phyloP scores from a whole-genome alignment of 1,284 basidiomycete genomes.

The Ganoderma lucidum region DNA sequence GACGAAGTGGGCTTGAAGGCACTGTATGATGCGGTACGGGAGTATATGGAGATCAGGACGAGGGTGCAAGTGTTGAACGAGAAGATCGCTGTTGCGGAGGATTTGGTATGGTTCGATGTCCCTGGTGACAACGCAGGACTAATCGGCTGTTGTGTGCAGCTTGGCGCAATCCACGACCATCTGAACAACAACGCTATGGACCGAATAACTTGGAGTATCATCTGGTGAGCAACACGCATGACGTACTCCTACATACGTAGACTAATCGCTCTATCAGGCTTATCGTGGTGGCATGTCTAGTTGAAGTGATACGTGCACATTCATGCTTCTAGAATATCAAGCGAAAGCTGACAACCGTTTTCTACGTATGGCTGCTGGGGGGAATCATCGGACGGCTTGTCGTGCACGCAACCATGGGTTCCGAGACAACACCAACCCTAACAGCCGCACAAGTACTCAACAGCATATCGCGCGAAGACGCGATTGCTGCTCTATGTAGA shows the following conservation, averaged over 20 bases:
- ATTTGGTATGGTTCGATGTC: slow-evolving; percentile 60
- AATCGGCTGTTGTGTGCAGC: slow-evolving; percentile 52
- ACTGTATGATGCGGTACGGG: slow-evolving; percentile 92
- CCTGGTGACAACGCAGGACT: background rate
- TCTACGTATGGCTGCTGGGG: too few relatives aligned
- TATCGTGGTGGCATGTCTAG: slow-evolving; percentile 88
- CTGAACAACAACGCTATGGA: slow-evolving; percentile 92
- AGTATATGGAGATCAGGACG: slow-evolving; percentile 93
- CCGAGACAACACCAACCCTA: slow-evolving; percentile 3
- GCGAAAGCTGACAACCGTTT: too few relatives aligned
- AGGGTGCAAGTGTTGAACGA: slow-evolving; percentile 92
- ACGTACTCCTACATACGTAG: background rate
- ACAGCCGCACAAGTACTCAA: slow-evolving; percentile 29
- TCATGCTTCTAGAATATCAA: too few relatives aligned
- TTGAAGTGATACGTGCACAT: slow-evolving; percentile 68
- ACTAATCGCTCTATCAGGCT: slow-evolving; percentile 56
- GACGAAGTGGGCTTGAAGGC: slow-evolving; percentile 90
- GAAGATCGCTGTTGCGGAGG: slow-evolving; percentile 87
- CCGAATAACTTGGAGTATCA: slow-evolving; percentile 95
- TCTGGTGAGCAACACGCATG: slow-evolving; percentile 65
- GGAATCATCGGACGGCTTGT: slow-evolving; percentile 86
- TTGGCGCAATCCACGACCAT: slow-evolving; percentile 94
- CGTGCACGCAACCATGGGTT: slow-evolving; percentile 60
- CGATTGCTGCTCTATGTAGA: slow-evolving; percentile 33
- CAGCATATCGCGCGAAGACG: slow-evolving; percentile 36